Evolutionary conservation across 108 stramenopile species (phyloP).

Genomic region (Conticribra guillardii): DNA sequence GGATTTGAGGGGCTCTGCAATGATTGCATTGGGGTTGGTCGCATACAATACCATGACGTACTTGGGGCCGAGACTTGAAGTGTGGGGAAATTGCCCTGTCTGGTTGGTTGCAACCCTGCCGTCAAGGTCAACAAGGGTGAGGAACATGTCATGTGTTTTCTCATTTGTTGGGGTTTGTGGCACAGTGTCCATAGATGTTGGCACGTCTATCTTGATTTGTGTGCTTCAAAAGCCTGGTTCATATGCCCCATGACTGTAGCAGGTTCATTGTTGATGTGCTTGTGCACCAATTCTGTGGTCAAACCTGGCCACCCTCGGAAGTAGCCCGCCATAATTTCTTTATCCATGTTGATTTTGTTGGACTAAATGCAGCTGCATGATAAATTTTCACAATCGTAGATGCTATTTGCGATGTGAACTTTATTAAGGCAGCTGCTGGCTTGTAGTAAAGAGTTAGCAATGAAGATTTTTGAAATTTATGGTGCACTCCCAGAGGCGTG

Average conservation of each 20-base stretch:
- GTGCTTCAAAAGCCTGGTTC: slow-evolving; percentile 33
- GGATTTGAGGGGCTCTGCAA: slow-evolving; percentile 18
- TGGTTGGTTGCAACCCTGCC: too few species aligned
- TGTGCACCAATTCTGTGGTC: slow-evolving; percentile 4
- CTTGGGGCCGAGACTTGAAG: slow-evolving; percentile 28
- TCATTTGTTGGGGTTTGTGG: too few species aligned
- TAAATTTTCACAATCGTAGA: too few species aligned
- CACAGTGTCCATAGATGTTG: neutral
- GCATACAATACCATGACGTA: slow-evolving; percentile 49
- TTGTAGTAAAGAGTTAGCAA: too few species aligned
- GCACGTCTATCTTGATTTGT: slow-evolving; percentile 3
- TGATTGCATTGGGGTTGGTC: slow-evolving; percentile 46
- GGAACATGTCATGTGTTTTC: too few species aligned
- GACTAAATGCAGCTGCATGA: neutral
- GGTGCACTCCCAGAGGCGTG: neutral
- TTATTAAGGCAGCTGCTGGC: neutral
- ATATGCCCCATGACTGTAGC: slow-evolving; percentile 41
- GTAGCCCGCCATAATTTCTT: slow-evolving; percentile 1
- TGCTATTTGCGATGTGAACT: too few species aligned
- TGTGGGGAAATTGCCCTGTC: slow-evolving; percentile 40
- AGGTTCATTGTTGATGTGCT: slow-evolving; percentile 10
- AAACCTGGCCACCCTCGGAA: slow-evolving; percentile 29
- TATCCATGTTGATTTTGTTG: neutral
- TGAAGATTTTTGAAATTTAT: neutral
- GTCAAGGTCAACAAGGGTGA: too few species aligned